phyloP scores from a whole-genome alignment of 257 asterid genomes.

The Ilex aquifolium region DNA sequence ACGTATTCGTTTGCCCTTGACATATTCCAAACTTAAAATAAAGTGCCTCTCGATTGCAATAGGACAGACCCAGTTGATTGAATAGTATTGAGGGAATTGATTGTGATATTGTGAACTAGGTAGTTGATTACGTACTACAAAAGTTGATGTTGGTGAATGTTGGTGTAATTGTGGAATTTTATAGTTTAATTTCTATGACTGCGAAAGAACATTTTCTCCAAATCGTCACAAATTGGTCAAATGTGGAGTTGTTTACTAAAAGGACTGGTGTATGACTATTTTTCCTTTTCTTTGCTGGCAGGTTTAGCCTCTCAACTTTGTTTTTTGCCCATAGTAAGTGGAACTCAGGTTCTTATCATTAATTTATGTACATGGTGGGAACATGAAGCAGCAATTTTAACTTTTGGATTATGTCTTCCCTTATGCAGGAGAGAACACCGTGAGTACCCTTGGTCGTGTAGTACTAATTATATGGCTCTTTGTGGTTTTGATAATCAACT shows the following conservation, averaged over 20 bases:
- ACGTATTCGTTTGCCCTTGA: not conserved
- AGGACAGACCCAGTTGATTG: no score
- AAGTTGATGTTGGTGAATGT: no score
- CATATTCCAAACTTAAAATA: not conserved
- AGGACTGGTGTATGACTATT: not conserved
- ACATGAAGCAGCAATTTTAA: not conserved
- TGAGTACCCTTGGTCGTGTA: constrained; percentile 48
- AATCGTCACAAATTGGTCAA: no score
- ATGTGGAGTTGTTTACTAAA: no score
- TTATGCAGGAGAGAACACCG: constrained; percentile 44
- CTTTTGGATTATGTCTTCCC: not conserved
- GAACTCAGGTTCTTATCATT: not conserved
- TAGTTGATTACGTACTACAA: no score
- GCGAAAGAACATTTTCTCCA: no score
- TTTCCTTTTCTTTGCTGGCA: constrained; percentile 21
- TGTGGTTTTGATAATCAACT: constrained; percentile 48
- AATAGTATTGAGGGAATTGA: no score
- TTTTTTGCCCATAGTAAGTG: constrained; percentile 59
- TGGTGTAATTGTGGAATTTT: no score
- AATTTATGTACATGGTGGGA: not conserved
- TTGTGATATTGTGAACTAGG: no score
- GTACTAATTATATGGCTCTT: constrained; percentile 69
- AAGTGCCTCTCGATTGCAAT: no score
- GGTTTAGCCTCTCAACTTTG: constrained; percentile 65
- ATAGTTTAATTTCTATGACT: no score